Evolutionary conservation across 257 asterid genomes (phyloP), one percentile per base, ranked within the genome.

Genomic region (Solanum ahanhuiri): DNA sequence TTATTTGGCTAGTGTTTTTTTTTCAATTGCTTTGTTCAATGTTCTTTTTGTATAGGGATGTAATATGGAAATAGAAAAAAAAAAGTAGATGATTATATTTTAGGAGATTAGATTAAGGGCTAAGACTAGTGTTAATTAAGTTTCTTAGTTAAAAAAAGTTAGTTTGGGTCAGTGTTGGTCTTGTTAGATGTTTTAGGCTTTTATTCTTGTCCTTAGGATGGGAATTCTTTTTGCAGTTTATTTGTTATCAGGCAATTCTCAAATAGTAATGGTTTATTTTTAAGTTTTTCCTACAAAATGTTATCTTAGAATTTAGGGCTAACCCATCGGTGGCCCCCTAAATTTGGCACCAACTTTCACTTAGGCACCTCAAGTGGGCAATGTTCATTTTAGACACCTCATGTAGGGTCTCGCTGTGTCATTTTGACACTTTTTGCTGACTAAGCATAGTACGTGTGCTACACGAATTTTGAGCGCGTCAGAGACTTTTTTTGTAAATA

Each of bases 171-270:
- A 73, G 86, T 84, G 39, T 86, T 77, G 9, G 51, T 84, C 17
- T 72, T 77, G 35, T 84, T 57, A 64, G 45, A 31, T 73, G 39
- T 72, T 72, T 12, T 71, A 9, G 79, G 86, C 48, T 85, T 84
- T 41, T 41, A 79, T 87, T 77, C 87, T 86, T 88, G 39, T 83
- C 70, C 86, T 86, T 88, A 4, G 9, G 39, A 48, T 83, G 87
- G 86, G 90, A 89, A 91, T 84, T 85, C 86, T 89, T 91, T 90
- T 88, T 91, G 93, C 93, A 89, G 93, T 89, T 91, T n/a, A 86
- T 86, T 72, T 87, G 88, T 86, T 41, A 58, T 14, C 85, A 89
- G 90, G 89, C 87, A 84, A 87, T 79, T 81, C 86, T 84, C 79
- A 87, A 67, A 87, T 86, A 81, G 83, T 89, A 35, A 87, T 83